Base-by-base conservation (phyloP, 345 rosid genomes). In the Moricandia arvensis region DNA sequence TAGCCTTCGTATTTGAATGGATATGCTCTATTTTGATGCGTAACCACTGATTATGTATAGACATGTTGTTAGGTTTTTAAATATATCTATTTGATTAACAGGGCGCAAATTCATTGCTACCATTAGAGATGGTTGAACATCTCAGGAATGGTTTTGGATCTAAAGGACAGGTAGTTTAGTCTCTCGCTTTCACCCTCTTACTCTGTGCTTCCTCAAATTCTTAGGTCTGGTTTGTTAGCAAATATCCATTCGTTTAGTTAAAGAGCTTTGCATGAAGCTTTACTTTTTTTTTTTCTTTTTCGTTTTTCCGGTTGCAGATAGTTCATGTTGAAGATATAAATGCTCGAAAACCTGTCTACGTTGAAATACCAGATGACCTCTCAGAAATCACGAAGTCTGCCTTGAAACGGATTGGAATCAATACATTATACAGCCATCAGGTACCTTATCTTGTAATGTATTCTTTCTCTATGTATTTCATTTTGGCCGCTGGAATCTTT, bases 361-460 rank as follows among this genome's bases (percentile, higher is more conserved):
- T 77, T 33, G 85, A 87, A 72, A 79, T 90, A 37, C 89, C 97
- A 62, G 59, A 72, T 51, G 81, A 75, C 72, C 88, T 94, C 74
- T 94, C 95, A 10, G 86, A 88, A 59, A 77, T 75, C 76, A 84
- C 87, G 8, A 91, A 84, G 78, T 78, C 85, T 66, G 87, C 89
- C 41, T 86, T 92, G 75, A 82, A 84, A 80, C 66, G 79, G 27
- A 84, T 90, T 76, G 95, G 97, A 73, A 81, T 94, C 63, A 74
- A 82, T 64, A 87, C 80, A 81, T 83, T 94, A 60, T 94, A 91
- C 72, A 86, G 90, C 78, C 98, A 94, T 77, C 98, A 93, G 94
- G 98, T 91, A 79, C 53, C 72, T 35, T 58, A 69, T 65, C 77
- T 76, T 76, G 53, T 51, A 31, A 53, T 60, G 49, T 67, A 47